Conservation (phyloP, 768 basidiomycete species). For the Infundibulicybe gibba region DNA sequence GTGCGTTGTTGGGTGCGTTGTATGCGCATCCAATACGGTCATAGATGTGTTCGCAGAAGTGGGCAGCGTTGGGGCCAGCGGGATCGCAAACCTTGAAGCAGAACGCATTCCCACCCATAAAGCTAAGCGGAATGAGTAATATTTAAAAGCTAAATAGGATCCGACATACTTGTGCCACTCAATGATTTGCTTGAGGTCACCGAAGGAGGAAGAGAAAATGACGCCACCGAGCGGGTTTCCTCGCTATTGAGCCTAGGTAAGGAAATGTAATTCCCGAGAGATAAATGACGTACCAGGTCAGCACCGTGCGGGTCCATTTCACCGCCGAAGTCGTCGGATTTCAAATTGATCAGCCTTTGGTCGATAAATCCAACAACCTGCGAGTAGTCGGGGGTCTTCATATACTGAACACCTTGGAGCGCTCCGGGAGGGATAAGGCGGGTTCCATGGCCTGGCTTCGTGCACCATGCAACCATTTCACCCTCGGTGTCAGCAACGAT, state of each 20-base stretch:
- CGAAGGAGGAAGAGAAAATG: slow-evolving; percentile 57
- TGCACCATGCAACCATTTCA: slow-evolving; percentile 66
- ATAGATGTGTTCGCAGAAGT: slow-evolving; percentile 68
- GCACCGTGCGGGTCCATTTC: slow-evolving; percentile 72
- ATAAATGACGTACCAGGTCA: slow-evolving; percentile 15
- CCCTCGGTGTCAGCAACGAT: slow-evolving; percentile 57
- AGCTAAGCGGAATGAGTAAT: slow-evolving; percentile 34
- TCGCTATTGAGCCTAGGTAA: slow-evolving; percentile 32
- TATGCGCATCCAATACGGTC: slow-evolving; percentile 74
- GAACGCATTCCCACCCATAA: slow-evolving; percentile 63
- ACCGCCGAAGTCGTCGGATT: slow-evolving; percentile 52
- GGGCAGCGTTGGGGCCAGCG: slow-evolving; percentile 37
- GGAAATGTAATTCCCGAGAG: background rate
- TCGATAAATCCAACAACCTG: slow-evolving; percentile 56
- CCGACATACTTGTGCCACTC: slow-evolving; percentile 65
- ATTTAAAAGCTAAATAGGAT: background rate
- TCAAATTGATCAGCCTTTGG: slow-evolving; percentile 51
- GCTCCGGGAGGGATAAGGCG: slow-evolving; percentile 59
- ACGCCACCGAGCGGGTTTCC: slow-evolving; percentile 82
- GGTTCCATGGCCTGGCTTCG: slow-evolving; percentile 57
- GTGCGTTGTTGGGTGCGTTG: slow-evolving; percentile 66
- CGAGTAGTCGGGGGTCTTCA: slow-evolving; percentile 49
- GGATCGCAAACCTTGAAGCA: slow-evolving; percentile 77
- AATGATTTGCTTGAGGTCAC: slow-evolving; percentile 49
- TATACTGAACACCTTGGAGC: slow-evolving; percentile 52